phyloP scores from a whole-genome alignment of 208 protist genomes.

The Strigomonas galati region DNA sequence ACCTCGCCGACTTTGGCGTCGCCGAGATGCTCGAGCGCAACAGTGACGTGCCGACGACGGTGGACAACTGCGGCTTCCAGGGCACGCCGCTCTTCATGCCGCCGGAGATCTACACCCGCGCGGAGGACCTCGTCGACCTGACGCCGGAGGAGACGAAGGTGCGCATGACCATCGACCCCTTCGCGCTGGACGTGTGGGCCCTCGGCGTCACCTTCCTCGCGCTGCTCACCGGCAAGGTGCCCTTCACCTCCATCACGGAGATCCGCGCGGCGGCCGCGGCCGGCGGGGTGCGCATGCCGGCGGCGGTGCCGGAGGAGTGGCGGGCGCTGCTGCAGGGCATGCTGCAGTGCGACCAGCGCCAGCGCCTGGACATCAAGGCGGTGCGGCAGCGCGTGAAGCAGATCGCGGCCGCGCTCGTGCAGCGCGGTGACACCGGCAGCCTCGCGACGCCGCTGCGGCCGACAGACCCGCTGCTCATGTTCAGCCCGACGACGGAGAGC shows the following conservation, averaged over 20 bases:
- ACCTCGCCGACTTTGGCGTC: conserved; percentile 85
- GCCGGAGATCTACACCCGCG: conserved; percentile 66
- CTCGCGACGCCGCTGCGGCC: not conserved
- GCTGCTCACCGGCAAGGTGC: conserved; percentile 5
- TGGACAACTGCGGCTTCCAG: conserved; percentile 40
- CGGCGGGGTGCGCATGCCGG: not conserved
- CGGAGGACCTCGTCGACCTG: conserved; percentile 49
- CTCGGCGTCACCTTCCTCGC: conserved; percentile 8
- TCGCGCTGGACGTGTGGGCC: conserved; percentile 9
- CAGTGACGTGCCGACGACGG: conserved; percentile 20
- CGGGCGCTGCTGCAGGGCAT: conserved; percentile 1
- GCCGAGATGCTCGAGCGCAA: conserved; percentile 58
- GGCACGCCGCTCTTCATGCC: conserved; percentile 81
- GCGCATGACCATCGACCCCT: not conserved
- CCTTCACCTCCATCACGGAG: conserved; percentile 6
- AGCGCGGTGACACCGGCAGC: not conserved
- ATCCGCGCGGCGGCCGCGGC: not conserved
- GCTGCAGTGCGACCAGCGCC: not conserved
- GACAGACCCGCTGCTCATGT: too few species aligned
- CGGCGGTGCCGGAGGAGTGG: conserved; percentile 4
- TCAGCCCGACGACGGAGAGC: not conserved
- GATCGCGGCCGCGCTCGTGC: not conserved
- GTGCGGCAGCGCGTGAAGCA: not conserved
- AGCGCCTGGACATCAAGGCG: not conserved
- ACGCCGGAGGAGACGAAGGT: conserved; percentile 22